phyloP scores from a whole-genome alignment of 495 filamentous ascomycete genomes.

The Annulohypoxylon maeteangense region DNA sequence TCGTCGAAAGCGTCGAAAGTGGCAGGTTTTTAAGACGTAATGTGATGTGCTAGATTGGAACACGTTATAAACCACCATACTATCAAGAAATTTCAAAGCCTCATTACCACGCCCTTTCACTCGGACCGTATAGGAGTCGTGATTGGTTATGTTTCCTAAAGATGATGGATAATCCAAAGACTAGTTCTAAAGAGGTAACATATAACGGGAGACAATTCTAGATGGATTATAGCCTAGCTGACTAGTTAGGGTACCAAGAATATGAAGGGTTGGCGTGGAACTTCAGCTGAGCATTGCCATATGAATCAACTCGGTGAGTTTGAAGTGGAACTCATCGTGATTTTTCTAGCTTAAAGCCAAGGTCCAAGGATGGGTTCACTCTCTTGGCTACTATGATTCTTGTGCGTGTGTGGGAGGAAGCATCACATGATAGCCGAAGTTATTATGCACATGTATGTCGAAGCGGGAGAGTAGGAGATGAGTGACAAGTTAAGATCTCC shows the following conservation, averaged over 20 bases:
- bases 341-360: slow-evolving; percentile 1
- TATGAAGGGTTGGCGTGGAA: slow-evolving; percentile 8
- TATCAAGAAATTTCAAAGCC: slow-evolving; percentile 10
- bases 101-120: slow-evolving; percentile 7
- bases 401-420: not conserved
- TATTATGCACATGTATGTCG: not conserved
- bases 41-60: slow-evolving; percentile 4
- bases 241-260: not conserved
- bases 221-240: not conserved
- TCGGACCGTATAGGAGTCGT: slow-evolving; percentile 9
- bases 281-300: slow-evolving; percentile 9
- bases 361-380: not conserved
- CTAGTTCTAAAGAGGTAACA: not conserved
- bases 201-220: slow-evolving; percentile 10
- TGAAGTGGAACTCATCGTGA: slow-evolving; percentile 19
- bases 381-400: slow-evolving; percentile 2
- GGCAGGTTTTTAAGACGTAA: slow-evolving; percentile 6
- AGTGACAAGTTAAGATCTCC: slow-evolving; percentile 8
- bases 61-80: slow-evolving; percentile 7
- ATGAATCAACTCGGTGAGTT: slow-evolving; percentile 17
- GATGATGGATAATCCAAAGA: not conserved
- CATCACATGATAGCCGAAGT: slow-evolving; percentile 13
- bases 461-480: not conserved
- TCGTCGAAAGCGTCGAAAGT: not conserved
- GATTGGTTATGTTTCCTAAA: not conserved